Evolutionary conservation across 306 rosid species (phyloP).

Genomic region (Nissolia schottii): DNA sequence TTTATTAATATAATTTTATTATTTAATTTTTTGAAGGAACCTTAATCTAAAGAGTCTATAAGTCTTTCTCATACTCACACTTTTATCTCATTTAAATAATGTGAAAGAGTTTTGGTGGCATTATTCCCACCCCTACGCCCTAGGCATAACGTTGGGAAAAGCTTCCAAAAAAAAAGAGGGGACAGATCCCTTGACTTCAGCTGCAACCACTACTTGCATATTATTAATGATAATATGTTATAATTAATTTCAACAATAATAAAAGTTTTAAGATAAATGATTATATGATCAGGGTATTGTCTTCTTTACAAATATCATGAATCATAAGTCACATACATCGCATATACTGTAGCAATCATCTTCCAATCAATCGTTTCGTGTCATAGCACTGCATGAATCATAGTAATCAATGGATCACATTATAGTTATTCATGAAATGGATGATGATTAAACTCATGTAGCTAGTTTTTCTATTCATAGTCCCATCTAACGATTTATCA

Average conservation of each 20-base stretch:
- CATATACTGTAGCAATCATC: background rate
- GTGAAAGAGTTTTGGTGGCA: too few relatives aligned
- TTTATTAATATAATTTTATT: too few relatives aligned
- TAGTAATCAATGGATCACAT: background rate
- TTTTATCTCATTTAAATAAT: too few relatives aligned
- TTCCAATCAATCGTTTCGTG: background rate
- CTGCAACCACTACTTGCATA: background rate
- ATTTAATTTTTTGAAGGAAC: too few relatives aligned
- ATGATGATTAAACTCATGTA: background rate
- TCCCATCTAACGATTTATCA: background rate
- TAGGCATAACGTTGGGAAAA: background rate
- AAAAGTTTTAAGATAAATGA: too few relatives aligned
- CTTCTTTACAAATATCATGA: too few relatives aligned
- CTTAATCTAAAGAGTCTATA: too few relatives aligned
- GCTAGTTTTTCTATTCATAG: background rate
- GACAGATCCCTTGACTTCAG: conserved; percentile 1
- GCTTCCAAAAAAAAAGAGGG: background rate
- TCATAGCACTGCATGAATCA: background rate
- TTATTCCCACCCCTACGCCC: too few relatives aligned
- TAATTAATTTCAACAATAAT: too few relatives aligned
- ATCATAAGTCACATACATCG: background rate
- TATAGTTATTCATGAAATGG: background rate
- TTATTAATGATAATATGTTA: too few relatives aligned
- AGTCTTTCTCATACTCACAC: too few relatives aligned
- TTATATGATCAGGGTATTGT: too few relatives aligned